Conservation (phyloP, 495 filamentous ascomycete species). For the Ascobolus immersus region DNA sequence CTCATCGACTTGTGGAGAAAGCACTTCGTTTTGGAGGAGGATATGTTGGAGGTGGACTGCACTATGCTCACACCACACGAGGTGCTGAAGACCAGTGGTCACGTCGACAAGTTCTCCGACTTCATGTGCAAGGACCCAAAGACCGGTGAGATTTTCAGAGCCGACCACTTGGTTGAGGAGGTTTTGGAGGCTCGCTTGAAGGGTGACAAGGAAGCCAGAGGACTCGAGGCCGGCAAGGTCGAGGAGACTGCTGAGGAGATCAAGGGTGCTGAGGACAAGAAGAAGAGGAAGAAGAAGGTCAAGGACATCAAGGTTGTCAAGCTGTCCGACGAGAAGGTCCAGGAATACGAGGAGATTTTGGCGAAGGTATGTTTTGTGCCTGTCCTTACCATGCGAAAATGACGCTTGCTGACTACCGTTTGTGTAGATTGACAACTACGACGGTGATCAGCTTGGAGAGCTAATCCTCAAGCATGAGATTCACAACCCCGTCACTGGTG, state of each 20-base stretch:
- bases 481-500: conserved; percentile 35
- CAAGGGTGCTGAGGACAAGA: conserved; percentile 24
- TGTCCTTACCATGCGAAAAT: background rate
- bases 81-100: conserved; percentile 83
- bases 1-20: conserved; percentile 83
- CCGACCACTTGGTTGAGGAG: conserved; percentile 88
- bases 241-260: conserved; percentile 29
- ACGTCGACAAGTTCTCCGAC: conserved; percentile 94
- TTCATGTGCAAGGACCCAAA: conserved; percentile 99
- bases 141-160: conserved; percentile 84
- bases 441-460: conserved; percentile 39
- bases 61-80: conserved; percentile 66
- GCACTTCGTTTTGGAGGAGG: conserved; percentile 69
- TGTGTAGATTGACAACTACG: conserved; percentile 43
- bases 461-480: conserved; percentile 49
- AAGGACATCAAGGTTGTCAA: conserved; percentile 31
- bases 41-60: conserved; percentile 78
- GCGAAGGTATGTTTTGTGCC: conserved; percentile 24
- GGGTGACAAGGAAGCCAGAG: conserved; percentile 53
- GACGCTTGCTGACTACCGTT: background rate
- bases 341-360: conserved; percentile 46
- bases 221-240: conserved; percentile 30
- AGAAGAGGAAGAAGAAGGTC: conserved; percentile 34
- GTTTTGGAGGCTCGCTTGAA: conserved; percentile 63
- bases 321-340: conserved; percentile 37